Evolutionary conservation across 163 green algal genomes (phyloP).

Genomic region (Smithsoniella earleae): DNA sequence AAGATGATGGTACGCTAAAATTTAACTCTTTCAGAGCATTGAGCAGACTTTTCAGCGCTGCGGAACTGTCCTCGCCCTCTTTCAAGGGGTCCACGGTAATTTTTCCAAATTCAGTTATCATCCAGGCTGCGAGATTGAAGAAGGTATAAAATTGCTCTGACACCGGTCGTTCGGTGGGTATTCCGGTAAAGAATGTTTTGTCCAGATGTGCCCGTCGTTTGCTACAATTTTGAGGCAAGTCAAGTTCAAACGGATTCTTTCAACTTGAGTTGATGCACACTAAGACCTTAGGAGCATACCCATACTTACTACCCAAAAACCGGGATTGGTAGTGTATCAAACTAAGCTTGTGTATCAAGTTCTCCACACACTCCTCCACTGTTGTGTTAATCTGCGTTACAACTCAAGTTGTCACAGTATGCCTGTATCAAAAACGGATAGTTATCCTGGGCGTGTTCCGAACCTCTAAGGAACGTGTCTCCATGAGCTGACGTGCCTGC

Average conservation of each 20-base stretch:
- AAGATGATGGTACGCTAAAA: not conserved
- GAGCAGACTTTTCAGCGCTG: not conserved
- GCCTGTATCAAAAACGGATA: not conserved
- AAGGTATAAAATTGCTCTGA: slow-evolving; percentile 18
- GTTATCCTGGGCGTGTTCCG: no score
- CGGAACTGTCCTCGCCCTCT: slow-evolving; percentile 3
- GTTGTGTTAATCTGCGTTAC: slow-evolving; percentile 3
- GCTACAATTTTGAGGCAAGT: not conserved
- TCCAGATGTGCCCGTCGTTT: slow-evolving; percentile 1
- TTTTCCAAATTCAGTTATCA: slow-evolving; percentile 20
- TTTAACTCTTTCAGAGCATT: not conserved
- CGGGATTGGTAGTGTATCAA: not conserved
- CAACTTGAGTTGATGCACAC: not conserved
- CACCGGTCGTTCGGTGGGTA: not conserved
- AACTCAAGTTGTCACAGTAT: not conserved
- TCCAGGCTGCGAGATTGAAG: slow-evolving; percentile 29
- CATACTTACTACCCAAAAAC: slow-evolving; percentile 22
- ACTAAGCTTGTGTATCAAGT: not conserved
- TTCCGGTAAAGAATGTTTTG: slow-evolving; percentile 16
- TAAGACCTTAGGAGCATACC: not conserved
- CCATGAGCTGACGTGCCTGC: no score
- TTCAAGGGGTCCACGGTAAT: slow-evolving; percentile 11
- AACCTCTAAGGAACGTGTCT: no score
- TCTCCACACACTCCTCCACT: slow-evolving; percentile 16
- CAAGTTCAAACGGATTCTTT: not conserved